These are phyloP conservation scores for Tubosaeta brunneosetosa DNA, from an alignment of 768 basidiomycete species.

Conservation along the genomic window DNA sequence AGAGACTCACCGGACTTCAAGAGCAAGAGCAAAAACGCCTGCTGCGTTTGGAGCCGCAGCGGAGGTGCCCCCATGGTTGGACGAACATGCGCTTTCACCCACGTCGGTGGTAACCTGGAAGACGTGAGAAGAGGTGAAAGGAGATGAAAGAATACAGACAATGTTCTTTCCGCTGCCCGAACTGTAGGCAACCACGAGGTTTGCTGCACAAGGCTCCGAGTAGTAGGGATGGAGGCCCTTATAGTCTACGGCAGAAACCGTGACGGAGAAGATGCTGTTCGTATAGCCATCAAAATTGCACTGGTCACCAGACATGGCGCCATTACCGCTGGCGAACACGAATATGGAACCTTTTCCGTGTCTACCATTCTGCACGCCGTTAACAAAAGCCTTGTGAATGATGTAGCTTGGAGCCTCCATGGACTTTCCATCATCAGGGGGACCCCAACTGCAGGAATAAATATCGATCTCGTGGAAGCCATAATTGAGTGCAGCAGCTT, in stretches of 20 bases:
- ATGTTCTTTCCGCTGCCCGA: conserved; percentile 93
- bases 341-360: conserved; percentile 88
- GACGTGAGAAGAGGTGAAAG: conserved; percentile 12
- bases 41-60: conserved; percentile 97
- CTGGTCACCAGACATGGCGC: conserved; percentile 85
- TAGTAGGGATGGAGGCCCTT: conserved; percentile 95
- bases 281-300: conserved; percentile 99
- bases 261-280: conserved; percentile 94
- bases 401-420: conserved; percentile 94
- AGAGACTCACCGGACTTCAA: conserved; percentile 69
- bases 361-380: conserved; percentile 88
- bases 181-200: conserved; percentile 93
- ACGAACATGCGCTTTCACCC: conserved; percentile 77
- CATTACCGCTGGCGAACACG: conserved; percentile 97
- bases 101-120: conserved; percentile 89
- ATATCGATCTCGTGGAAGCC: conserved; percentile 90
- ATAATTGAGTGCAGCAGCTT: conserved; percentile 92
- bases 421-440: conserved; percentile 87
- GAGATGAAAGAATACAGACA: conserved; percentile 44
- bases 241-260: conserved; percentile 91
- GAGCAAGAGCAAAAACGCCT: conserved; percentile 86
- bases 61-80: conserved; percentile 89
- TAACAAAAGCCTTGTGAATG: conserved; percentile 90
- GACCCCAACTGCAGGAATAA: conserved; percentile 95
- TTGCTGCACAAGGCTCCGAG: conserved; percentile 96